Evolutionary conservation across 257 asterid species (phyloP), one percentile per base, ranked within the genome.

Genomic region (Nicotiana undulata): DNA sequence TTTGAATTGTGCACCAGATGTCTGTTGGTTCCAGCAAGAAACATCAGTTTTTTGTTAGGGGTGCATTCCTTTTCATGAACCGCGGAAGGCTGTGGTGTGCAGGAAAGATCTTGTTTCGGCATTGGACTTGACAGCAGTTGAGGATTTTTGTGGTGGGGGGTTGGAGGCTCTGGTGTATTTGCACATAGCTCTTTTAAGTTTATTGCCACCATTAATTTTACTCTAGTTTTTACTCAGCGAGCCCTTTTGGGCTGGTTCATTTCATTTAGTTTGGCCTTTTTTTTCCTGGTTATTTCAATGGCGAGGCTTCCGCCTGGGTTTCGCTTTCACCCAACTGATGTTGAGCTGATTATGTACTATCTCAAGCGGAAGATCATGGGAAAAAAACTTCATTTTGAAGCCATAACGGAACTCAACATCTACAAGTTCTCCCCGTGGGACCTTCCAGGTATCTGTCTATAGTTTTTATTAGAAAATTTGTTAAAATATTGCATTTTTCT

Each of bases 271-370:
- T 68, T 26, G n/a, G 63, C 22, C 60, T 79, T 83, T 79, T 20
- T 44, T 75, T 80, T 66, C 77, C 56, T 67, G 49, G 37, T 65
- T 79, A 67, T 81, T 46, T 49, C 4, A 34, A 88, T 87, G 93
- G 90, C 85, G 16, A 84, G 88, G 84, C 96, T 95, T 70, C 88
- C 93, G 59, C 98, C 98, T 3, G 98, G 98, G 22, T 94, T 92
- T 86, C 94, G 98, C 2, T 95, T 95, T 82, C 95, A 92, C 83
- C 98, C 98, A 0, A 95, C 98, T 49, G 97, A 93, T 82, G 91
- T 85, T 26, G 98, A 95, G 85, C 82, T 95, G 81, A 63, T 93
- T 52, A 80, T 93, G 92, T 95, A 91, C 87, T 89, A 92, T 86
- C 94, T 95, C 32, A 95, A 95, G 84, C 86, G 95, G 85, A 93